Evolutionary conservation across 768 basidiomycete species (phyloP).

Genomic region (Auricularia sp.): DNA sequence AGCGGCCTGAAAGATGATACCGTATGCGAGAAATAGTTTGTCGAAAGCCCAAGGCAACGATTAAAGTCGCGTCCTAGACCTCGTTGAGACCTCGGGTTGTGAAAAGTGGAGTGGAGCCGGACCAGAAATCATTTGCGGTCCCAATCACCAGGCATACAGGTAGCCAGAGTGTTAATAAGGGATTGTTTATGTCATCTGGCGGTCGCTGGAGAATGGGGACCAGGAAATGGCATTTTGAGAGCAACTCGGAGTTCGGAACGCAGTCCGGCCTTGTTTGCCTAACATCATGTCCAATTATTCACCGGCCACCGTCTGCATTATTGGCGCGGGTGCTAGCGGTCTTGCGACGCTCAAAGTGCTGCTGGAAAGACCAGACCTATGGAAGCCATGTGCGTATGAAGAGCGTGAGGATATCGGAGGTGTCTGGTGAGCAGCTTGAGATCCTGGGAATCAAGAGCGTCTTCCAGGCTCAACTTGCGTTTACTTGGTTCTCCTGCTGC

Average conservation of each 20-base stretch:
- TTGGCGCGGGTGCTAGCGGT: constrained; percentile 72
- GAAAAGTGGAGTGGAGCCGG: no score
- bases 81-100: no score
- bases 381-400: constrained; percentile 59
- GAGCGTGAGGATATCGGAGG: constrained; percentile 60
- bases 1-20: no score
- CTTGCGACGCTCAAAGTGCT: constrained; percentile 60
- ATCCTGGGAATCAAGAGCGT: not conserved
- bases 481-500: constrained; percentile 12
- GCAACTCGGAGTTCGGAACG: not conserved
- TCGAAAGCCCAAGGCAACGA: no score
- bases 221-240: no score
- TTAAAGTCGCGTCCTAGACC: no score
- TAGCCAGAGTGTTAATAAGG: no score
- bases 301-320: constrained; percentile 44
- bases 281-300: not conserved
- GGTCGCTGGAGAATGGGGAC: no score
- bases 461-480: not conserved
- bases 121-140: no score
- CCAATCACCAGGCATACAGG: no score
- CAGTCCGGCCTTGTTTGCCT: not conserved
- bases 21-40: no score
- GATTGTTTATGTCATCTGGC: no score
- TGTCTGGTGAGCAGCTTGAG: constrained; percentile 46
- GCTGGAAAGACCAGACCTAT: constrained; percentile 51